These are phyloP conservation scores for Debaryomyces tyrocola DNA, from an alignment of 805 yeast species.

Conservation along the genomic window DNA sequence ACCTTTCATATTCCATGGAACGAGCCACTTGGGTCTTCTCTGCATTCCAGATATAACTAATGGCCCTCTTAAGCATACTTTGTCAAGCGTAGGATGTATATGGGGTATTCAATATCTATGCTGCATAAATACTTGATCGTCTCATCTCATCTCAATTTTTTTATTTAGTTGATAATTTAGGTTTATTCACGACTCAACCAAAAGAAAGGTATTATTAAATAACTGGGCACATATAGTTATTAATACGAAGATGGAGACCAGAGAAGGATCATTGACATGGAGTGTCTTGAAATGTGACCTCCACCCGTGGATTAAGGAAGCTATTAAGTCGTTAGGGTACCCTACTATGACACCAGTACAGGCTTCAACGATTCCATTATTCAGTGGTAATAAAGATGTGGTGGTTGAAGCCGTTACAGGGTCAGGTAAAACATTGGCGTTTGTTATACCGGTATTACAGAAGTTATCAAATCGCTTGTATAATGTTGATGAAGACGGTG, in stretches of 20 bases:
- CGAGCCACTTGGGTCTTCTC: constrained; percentile 11
- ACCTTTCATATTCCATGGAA: constrained; percentile 45
- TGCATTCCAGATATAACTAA: constrained; percentile 17
- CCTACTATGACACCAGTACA: constrained; percentile 94
- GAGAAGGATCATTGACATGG: constrained; percentile 58
- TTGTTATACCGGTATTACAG: constrained; percentile 78
- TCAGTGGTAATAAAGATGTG: constrained; percentile 84
- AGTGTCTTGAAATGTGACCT: constrained; percentile 49
- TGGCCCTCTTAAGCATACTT: constrained; percentile 27
- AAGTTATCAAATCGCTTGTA: constrained; percentile 45
- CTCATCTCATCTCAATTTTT: constrained; percentile 7
- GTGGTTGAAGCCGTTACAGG: constrained; percentile 98
- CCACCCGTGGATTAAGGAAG: constrained; percentile 71
- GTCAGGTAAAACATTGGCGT: constrained; percentile 96
- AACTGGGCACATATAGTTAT: too few species aligned
- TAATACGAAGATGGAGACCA: constrained; percentile 17
- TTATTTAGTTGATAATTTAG: neutral
- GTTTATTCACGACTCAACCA: neutral
- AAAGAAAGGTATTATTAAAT: neutral
- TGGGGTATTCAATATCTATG: neutral
- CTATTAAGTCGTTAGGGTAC: constrained; percentile 73
- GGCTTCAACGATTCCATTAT: constrained; percentile 88
- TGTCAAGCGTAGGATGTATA: neutral
- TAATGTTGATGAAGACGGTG: constrained; percentile 18
- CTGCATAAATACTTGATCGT: neutral